Evolutionary conservation across 345 rosid genomes (phyloP).

Genomic region (Eucalyptus dawsonii): DNA sequence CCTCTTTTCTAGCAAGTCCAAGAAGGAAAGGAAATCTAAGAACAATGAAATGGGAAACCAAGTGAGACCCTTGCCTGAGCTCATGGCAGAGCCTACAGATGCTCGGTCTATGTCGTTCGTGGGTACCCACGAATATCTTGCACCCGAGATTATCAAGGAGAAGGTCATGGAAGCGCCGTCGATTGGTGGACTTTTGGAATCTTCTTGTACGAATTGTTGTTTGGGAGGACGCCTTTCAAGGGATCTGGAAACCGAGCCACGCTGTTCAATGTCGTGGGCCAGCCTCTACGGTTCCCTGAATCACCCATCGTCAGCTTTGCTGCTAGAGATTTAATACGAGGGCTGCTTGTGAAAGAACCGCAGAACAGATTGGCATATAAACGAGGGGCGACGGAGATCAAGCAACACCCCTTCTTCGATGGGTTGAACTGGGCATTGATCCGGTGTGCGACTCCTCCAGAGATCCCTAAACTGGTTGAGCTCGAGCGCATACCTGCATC

Average conservation of each 20-base stretch:
- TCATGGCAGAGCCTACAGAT: conserved; percentile 82
- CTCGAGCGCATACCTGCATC: conserved; percentile 32
- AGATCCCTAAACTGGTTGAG: conserved; percentile 74
- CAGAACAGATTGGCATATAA: conserved; percentile 76
- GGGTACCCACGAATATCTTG: conserved; percentile 87
- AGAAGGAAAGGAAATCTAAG: conserved; percentile 60
- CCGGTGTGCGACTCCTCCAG: conserved; percentile 83
- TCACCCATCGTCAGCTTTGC: conserved; percentile 72
- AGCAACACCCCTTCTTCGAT: conserved; percentile 90
- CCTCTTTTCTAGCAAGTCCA: conserved; percentile 75
- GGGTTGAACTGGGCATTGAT: conserved; percentile 93
- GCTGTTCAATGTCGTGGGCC: conserved; percentile 81
- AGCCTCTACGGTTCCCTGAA: conserved; percentile 84
- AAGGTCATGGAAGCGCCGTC: conserved; percentile 96
- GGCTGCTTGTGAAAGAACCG: conserved; percentile 79
- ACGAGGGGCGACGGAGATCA: conserved; percentile 88
- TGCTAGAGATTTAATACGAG: conserved; percentile 71
- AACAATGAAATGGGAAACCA: conserved; percentile 52
- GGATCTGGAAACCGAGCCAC: conserved; percentile 87
- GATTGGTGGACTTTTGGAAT: conserved; percentile 98
- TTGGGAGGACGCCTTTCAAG: conserved; percentile 88
- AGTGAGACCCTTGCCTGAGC: conserved; percentile 82
- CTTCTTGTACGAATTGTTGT: conserved; percentile 72
- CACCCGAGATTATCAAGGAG: conserved; percentile 85
- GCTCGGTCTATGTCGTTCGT: conserved; percentile 95